Base-by-base conservation (phyloP, 208 protist genomes). In the Acanthamoeba healyi region DNA sequence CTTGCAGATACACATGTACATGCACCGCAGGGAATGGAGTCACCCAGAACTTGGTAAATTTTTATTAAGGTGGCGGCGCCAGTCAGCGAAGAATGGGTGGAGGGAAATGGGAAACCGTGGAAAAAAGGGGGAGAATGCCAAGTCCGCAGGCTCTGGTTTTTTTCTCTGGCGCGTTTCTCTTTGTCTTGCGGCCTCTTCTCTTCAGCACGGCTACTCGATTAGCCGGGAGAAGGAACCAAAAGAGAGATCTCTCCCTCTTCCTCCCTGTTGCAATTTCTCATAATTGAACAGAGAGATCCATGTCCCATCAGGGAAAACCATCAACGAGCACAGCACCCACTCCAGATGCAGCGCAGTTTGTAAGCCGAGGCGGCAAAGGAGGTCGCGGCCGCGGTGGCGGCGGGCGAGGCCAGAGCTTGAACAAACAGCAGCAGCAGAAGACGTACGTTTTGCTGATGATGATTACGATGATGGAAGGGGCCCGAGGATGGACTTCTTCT, bases 211-310 rank as follows among this genome's bases (percentile, higher is more conserved):
- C 58, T 65, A 65, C 58, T 65, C 58, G 58, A 65, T 65, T 79
- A 82, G 40, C 40, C 22, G 40, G 72, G 29, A 51, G 72, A 19
- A 24, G n/a, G n/a, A n/a, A n/a, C n/a, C 34, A 9, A 14, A n/a
- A 74, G 29, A 38, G 26, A 19, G n/a, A n/a, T n/a, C n/a, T n/a
- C n/a, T n/a, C n/a, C n/a, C n/a, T n/a, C 65, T 29, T 42, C n/a
- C 32, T 38, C 38, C 24, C 40, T 82, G 38, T 51, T 82, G 63
- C 63, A 72, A 40, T 82, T 51, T 82, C 72, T 34, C 67, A 36
- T 46, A 32, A 44, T 82, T 82, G 72, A 82, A 82, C 72, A 82
- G 72, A n/a, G n/a, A 82, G 72, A 82, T 82, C 72, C 72, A 82
- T 82, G 72, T 82, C 72, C 72, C 72, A 82, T 82, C 72, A 82